Evolutionary conservation across 139 green algal species (phyloP).

Genomic region (Pedinophyceae sp.): DNA sequence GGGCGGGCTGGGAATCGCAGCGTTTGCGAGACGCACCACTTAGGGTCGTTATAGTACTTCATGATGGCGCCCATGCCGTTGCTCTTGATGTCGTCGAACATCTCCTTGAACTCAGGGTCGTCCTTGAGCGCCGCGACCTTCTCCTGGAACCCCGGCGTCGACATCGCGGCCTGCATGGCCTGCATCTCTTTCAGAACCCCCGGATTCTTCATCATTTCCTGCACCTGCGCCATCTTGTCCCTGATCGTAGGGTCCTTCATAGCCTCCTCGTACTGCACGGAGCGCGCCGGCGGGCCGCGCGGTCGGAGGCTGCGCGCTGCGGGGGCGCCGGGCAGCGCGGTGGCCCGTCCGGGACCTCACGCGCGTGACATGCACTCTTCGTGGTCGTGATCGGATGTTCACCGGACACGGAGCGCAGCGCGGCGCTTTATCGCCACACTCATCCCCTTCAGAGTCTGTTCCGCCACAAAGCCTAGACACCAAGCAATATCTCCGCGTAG

Average conservation of each 20-base stretch:
- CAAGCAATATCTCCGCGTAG: too few species aligned
- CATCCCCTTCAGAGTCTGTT: too few species aligned
- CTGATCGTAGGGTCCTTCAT: conserved; percentile 56
- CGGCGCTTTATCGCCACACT: too few species aligned
- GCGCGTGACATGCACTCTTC: too few species aligned
- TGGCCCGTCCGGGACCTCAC: too few species aligned
- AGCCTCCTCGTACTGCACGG: too few species aligned
- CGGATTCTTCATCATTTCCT: not conserved
- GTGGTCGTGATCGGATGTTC: too few species aligned
- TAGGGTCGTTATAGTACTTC: conserved; percentile 9
- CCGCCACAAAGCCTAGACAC: too few species aligned
- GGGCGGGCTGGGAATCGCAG: not conserved
- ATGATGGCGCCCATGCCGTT: conserved; percentile 7
- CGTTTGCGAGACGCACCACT: not conserved
- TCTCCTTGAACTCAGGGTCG: conserved; percentile 12
- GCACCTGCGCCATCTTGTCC: conserved; percentile 36
- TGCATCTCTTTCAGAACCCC: not conserved
- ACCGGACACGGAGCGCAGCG: too few species aligned
- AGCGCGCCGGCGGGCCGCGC: too few species aligned
- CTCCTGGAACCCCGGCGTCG: not conserved
- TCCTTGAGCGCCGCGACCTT: conserved; percentile 7
- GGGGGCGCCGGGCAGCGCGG: too few species aligned
- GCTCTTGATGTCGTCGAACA: conserved; percentile 8
- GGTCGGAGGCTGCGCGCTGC: too few species aligned
- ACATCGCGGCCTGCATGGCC: not conserved